A percentile compares a stretch with the other conserved stretches of the same genome.
These are phyloP conservation scores for Colletotrichum chlorophyti DNA, from an alignment of 2,329 filamentous ascomycete genomes.

Conservation along the genomic window DNA sequence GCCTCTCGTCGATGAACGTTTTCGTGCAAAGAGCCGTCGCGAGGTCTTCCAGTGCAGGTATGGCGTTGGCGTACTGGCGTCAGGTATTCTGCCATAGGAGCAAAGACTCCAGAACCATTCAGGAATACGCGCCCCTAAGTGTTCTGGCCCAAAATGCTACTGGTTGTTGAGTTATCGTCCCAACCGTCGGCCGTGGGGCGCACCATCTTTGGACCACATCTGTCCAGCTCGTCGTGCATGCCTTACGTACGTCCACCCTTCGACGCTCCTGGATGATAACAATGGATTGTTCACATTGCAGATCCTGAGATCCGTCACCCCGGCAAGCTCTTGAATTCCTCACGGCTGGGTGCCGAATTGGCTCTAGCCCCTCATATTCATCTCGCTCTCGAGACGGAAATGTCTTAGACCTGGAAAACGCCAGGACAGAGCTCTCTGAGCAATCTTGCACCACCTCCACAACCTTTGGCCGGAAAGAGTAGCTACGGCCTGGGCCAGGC, in stretches of 20 bases:
- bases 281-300: constrained; percentile 15
- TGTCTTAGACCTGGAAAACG: constrained; percentile 12
- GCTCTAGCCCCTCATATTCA: neutral
- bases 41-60: too few relatives aligned
- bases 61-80: too few relatives aligned
- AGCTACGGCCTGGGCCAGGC: constrained; percentile 8
- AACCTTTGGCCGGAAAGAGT: constrained; percentile 13
- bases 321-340: neutral
- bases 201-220: too few relatives aligned
- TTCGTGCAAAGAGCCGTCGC: neutral
- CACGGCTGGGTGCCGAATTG: neutral
- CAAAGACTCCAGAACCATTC: too few relatives aligned
- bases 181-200: neutral
- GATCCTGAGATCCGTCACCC: neutral
- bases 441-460: neutral
- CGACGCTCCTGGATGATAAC: neutral
- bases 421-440: neutral
- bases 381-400: constrained; percentile 10
- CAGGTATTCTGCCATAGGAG: too few relatives aligned
- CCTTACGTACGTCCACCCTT: neutral
- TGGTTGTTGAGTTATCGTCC: neutral
- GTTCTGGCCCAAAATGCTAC: too few relatives aligned
- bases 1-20: neutral
- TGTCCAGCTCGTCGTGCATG: neutral
- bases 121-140: too few relatives aligned